Conservation (phyloP, 352 stramenopile species). For the Globisporangium camurandrum region DNA sequence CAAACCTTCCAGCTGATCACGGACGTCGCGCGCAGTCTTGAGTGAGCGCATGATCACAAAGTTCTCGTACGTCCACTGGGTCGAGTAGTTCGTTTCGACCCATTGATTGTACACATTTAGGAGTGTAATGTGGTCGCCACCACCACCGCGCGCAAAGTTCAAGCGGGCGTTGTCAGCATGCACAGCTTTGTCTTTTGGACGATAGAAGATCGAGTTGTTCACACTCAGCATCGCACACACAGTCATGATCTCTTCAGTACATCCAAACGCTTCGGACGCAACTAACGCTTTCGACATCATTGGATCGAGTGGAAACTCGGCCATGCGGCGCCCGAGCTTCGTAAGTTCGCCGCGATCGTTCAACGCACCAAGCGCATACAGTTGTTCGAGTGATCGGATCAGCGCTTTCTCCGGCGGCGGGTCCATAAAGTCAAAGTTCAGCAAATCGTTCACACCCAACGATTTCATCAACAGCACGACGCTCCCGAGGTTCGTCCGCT, state of each 20-base stretch:
- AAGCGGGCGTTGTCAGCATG: constrained; percentile 97
- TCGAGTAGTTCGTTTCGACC: constrained; percentile 96
- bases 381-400: constrained; percentile 96
- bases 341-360: constrained; percentile 98
- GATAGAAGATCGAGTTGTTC: constrained; percentile 98
- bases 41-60: constrained; percentile 97
- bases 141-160: constrained; percentile 96
- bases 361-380: constrained; percentile 98
- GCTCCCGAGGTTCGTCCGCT: constrained; percentile 96
- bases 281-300: constrained; percentile 94
- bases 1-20: constrained; percentile 98
- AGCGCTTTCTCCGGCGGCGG: constrained; percentile 96
- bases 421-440: constrained; percentile 99
- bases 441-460: constrained; percentile 98
- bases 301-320: constrained; percentile 93
- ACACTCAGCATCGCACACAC: constrained; percentile 98
- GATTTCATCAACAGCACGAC: constrained; percentile 99
- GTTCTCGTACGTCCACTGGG: constrained; percentile 94
- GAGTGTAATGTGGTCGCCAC: constrained; percentile 96
- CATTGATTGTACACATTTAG: constrained; percentile 98
- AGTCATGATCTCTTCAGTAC: constrained; percentile 93
- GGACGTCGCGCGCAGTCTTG: constrained; percentile 97
- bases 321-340: constrained; percentile 92
- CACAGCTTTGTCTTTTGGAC: constrained; percentile 98
- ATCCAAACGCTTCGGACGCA: constrained; percentile 87